Evolutionary conservation across 139 green algal genomes (phyloP), one percentile per base, ranked within the genome.

Genomic region (Tetratostichococcus sp.): DNA sequence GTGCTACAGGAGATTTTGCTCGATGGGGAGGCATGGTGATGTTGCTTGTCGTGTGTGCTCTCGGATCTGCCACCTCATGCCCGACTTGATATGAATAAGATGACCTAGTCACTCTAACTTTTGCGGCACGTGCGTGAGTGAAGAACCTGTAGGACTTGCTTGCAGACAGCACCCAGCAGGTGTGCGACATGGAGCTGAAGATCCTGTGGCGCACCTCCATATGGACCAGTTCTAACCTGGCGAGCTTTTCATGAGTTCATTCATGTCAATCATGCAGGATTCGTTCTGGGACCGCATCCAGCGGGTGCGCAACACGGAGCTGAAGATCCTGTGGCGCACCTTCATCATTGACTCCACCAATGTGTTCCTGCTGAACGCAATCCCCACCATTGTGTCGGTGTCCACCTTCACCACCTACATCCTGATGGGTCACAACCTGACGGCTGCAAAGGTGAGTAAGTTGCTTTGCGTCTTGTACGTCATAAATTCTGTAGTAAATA

Each of bases 321-420:
- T 89, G 25, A 35, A 66, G 6, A 76, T 67, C 30, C 78, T 91
- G 67, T 88, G 83, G 83, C 69, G 69, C 30, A 71, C 50, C 34
- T 81, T 85, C 34, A 58, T 81, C 25, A 42, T 85, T 8, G 30
- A 67, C 30, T 68, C 81, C 2, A n/a, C 79, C 21, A 84, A 85
- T 71, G 66, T 69, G 35, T 80, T 87, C 43, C 69, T 87, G 39
- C 77, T 88, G 30, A 80, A 82, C 21, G 65, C 74, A 26, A 80
- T 88, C 39, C 84, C 84, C 25, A 75, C 77, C 3, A 43, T 88
- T 26, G 85, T 89, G 28, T 78, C 82, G 0, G 79, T 89, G 2
- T 39, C 35, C 72, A 87, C 86, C 25, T 91, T 91, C 67, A 71
- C 69, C 1, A 68, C 66, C 11, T 91, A 88, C 71, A 65, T 89